Conservation (phyloP, 2,329 filamentous ascomycete genomes). For the Didymella sp. region DNA sequence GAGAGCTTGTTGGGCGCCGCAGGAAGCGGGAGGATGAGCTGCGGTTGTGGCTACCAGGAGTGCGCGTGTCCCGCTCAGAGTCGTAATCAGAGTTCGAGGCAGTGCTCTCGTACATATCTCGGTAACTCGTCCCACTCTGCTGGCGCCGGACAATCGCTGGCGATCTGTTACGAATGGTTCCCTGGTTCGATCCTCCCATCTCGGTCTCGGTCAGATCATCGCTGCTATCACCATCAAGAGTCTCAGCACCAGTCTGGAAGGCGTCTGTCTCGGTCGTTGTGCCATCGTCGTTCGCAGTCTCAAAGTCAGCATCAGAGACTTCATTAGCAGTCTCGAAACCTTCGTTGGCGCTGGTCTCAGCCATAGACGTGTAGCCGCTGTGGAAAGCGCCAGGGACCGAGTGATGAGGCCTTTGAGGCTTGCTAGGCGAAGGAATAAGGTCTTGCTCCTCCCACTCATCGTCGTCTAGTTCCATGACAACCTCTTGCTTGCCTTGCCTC, state of each 20-base stretch:
- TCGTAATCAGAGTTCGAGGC: constrained; percentile 86
- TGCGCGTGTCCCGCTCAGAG: constrained; percentile 67
- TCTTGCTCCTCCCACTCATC: constrained; percentile 80
- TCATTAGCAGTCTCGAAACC: constrained; percentile 85
- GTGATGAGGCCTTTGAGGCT: constrained; percentile 38
- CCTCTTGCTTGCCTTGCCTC: constrained; percentile 75
- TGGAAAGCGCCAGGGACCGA: constrained; percentile 42
- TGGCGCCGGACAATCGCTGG: constrained; percentile 56
- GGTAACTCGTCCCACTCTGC: constrained; percentile 57
- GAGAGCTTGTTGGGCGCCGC: constrained; percentile 66
- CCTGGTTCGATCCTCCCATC: constrained; percentile 50
- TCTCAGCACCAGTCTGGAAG: constrained; percentile 92
- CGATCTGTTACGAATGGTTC: constrained; percentile 48
- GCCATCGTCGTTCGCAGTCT: constrained; percentile 75
- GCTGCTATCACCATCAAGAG: constrained; percentile 70
- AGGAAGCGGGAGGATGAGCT: constrained; percentile 75
- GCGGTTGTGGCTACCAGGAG: constrained; percentile 65
- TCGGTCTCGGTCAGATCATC: constrained; percentile 90
- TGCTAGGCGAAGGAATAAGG: constrained; percentile 61
- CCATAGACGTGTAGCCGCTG: constrained; percentile 44
- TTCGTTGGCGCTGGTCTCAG: constrained; percentile 61
- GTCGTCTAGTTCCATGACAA: constrained; percentile 79
- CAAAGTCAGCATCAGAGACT: constrained; percentile 66
- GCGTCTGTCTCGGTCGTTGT: constrained; percentile 85
- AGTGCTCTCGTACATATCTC: constrained; percentile 81